These are phyloP conservation scores for Plasmodium reichenowi DNA, from an alignment of 169 alveolate species.

Conservation along the genomic window DNA sequence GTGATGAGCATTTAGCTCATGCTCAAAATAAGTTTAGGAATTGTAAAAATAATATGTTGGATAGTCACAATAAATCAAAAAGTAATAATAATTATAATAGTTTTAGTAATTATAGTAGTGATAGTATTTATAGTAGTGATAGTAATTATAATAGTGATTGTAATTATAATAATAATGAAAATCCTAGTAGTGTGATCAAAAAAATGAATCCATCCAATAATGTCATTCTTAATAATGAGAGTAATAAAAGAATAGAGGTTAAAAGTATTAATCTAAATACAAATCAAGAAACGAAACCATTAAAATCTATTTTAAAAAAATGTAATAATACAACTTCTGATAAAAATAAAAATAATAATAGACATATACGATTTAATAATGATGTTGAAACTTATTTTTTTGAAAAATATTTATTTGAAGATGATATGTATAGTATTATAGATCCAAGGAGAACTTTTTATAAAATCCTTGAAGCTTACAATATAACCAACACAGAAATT, in stretches of 20 bases:
- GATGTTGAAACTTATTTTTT: constrained; percentile 46
- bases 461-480: constrained; percentile 26
- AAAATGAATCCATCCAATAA: no score
- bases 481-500: constrained; percentile 19
- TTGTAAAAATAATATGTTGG: no score
- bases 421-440: constrained; percentile 5
- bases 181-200: no score
- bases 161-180: no score
- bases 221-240: background rate
- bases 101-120: no score
- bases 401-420: constrained; percentile 32
- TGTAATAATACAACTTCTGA: background rate
- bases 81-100: no score
- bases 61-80: no score
- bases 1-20: background rate
- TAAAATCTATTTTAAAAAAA: constrained; percentile 59
- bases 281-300: background rate
- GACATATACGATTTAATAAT: constrained; percentile 47
- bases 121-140: no score
- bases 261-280: background rate
- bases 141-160: no score
- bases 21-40: no score
- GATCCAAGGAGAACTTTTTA: background rate
- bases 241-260: background rate
- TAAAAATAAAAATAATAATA: constrained; percentile 7